These are phyloP conservation scores for Umbilicus rupestris DNA, from an alignment of 164 flowering plant genomes.

Conservation along the genomic window DNA sequence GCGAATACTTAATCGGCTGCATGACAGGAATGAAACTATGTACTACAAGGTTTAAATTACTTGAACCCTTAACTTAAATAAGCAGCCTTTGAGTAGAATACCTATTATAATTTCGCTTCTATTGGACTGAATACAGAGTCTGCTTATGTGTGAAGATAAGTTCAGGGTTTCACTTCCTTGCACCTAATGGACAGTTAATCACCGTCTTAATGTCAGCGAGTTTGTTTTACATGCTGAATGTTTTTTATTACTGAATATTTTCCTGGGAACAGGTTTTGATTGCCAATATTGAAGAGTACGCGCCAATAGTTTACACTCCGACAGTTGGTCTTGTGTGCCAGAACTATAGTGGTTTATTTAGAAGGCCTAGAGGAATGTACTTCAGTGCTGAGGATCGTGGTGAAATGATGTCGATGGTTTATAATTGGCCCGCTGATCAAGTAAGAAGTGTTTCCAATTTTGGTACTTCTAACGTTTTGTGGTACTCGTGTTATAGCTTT, in stretches of 20 bases:
- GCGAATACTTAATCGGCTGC: constrained; percentile 92
- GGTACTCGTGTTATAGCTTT: not conserved
- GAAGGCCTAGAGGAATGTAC: constrained; percentile 98
- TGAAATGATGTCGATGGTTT: constrained; percentile 14
- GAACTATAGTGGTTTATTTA: constrained; percentile 86
- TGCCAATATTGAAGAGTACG: constrained; percentile 88
- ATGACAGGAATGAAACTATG: constrained; percentile 98
- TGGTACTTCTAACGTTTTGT: not conserved
- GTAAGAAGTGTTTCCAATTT: constrained; percentile 21
- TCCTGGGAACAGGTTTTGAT: constrained; percentile 93
- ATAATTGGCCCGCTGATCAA: constrained; percentile 84
- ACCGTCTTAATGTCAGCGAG: not conserved
- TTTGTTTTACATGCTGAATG: constrained; percentile 46
- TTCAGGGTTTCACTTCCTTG: not conserved
- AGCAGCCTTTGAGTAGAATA: not conserved
- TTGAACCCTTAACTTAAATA: not conserved
- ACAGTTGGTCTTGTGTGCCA: constrained; percentile 98
- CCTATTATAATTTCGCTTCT: not conserved
- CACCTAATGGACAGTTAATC: not conserved
- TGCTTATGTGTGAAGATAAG: not conserved
- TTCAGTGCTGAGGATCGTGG: constrained; percentile 90
- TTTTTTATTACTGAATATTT: constrained; percentile 96
- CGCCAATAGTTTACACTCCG: constrained; percentile 92
- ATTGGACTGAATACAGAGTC: no score
- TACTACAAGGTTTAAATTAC: constrained; percentile 60